A percentile compares a stretch with the other conserved stretches of the same genome.
phyloP scores from a whole-genome alignment of 495 filamentous ascomycete species.

The Lasiosphaeriaceae sp. region DNA sequence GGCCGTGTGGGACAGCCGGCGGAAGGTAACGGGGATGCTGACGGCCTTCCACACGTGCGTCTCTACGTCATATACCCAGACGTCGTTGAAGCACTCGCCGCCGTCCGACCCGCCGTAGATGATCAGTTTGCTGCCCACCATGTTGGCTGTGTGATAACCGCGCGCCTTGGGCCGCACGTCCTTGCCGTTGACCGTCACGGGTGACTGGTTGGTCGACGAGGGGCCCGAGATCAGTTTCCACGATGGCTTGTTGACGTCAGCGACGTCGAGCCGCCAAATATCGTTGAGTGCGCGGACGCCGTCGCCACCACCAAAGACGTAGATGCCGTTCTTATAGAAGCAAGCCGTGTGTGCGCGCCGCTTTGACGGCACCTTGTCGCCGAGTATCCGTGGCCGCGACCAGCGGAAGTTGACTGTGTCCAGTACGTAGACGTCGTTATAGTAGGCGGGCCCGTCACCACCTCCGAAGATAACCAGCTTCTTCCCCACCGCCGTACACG shows the following conservation, averaged over 20 bases:
- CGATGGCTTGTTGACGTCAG: constrained; percentile 56
- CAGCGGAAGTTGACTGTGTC: constrained; percentile 62
- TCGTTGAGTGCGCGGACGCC: constrained; percentile 63
- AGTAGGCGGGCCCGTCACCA: constrained; percentile 63
- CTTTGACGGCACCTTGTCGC: constrained; percentile 49
- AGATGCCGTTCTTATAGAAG: constrained; percentile 62
- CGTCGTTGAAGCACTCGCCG: constrained; percentile 63
- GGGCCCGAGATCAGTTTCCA: constrained; percentile 57
- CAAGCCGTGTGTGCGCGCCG: constrained; percentile 62
- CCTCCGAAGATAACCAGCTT: constrained; percentile 64
- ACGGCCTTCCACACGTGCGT: constrained; percentile 51
- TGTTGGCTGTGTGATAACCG: constrained; percentile 66
- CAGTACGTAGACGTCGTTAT: constrained; percentile 65
- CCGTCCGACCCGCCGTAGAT: constrained; percentile 64
- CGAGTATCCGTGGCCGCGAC: constrained; percentile 52
- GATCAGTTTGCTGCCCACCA: constrained; percentile 64
- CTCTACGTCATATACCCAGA: constrained; percentile 65
- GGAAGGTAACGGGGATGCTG: constrained; percentile 49
- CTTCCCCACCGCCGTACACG: constrained; percentile 61
- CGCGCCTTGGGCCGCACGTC: constrained; percentile 52
- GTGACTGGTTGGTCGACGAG: constrained; percentile 8
- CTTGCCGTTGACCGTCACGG: constrained; percentile 12
- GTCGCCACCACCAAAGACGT: constrained; percentile 64
- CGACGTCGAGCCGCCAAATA: constrained; percentile 63
- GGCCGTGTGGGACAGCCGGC: constrained; percentile 58